Conservation (phyloP, 1,284 basidiomycete species). For the Rhodotorula sp. region DNA sequence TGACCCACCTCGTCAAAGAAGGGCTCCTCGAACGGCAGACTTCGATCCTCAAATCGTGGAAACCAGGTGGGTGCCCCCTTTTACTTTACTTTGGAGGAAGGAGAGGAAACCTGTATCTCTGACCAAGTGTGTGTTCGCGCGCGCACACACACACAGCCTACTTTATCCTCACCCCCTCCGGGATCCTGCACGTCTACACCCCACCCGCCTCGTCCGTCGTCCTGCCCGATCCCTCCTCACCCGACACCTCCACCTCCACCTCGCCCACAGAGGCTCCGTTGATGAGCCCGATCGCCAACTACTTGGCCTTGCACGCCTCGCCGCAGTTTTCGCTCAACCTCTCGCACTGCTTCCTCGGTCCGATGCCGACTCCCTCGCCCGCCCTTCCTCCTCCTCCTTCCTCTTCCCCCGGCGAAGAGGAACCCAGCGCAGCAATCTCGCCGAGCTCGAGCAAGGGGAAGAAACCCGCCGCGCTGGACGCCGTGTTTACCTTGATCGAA, state of each 20-base stretch:
- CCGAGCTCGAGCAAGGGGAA: background rate
- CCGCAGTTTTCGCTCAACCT: conserved; percentile 29
- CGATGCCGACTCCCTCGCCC: conserved; percentile 29
- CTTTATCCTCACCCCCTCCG: conserved; percentile 36
- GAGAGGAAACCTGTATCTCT: background rate
- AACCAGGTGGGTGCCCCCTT: conserved; percentile 11
- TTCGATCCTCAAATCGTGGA: conserved; percentile 35
- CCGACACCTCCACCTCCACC: background rate
- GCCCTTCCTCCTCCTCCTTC: background rate
- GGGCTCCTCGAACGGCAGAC: conserved; percentile 39
- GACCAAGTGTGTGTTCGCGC: background rate
- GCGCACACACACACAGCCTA: conserved; percentile 1
- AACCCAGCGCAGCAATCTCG: too few relatives aligned
- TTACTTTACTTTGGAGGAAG: too few relatives aligned
- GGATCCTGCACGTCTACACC: conserved; percentile 34
- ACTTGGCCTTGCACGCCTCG: conserved; percentile 30
- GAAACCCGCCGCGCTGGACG: conserved; percentile 9
- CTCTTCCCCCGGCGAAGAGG: background rate
- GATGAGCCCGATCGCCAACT: conserved; percentile 27
- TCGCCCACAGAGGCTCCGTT: background rate
- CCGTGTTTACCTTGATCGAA: conserved; percentile 28
- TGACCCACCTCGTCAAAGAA: conserved; percentile 26
- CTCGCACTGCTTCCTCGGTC: conserved; percentile 28
- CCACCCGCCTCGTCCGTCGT: conserved; percentile 5
- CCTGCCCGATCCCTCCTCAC: background rate